Evolutionary conservation across 2,329 filamentous ascomycete genomes (phyloP), one percentile per base, ranked within the genome.

Genomic region (Biscogniauxia mediterranea): DNA sequence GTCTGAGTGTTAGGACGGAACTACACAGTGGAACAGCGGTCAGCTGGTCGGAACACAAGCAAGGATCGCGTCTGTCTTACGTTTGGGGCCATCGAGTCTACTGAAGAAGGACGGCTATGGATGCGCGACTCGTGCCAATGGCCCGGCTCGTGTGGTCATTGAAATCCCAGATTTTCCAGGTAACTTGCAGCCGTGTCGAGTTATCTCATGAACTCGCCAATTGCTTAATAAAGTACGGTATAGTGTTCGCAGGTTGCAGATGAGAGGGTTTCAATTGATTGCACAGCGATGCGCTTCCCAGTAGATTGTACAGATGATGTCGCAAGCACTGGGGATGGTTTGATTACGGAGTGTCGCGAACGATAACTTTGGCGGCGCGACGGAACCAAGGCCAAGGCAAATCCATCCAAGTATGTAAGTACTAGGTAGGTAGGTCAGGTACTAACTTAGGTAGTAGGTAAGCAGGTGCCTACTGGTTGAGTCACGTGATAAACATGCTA

Each of bases 1-100:
- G 84, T 86, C 77, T 85, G 73, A 52, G 66, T 71, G 58, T 71
- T 71, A 32, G 69, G 68, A 50, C 72, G 72, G 38, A 71, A 71
- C 68, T 72, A 54, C 32, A 57, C 53, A 19, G 20, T 55, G 57
- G 15, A 42, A 25, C 3, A 52, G 25, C 9, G n/a, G 52, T 52
- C 19, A 52, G 21, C 50, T 52, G 50, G 15, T 52, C 23, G 50
- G 9, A 21, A 21, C 19, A 28, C 32, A 20, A 11, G 15, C 17
- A 2, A 13, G 7, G 2, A 8, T 21, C 28, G 13, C 17, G 26
- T 28, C 21, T 15, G 7, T 57, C 66, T 61, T 55, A 71, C 70
- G 57, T 70, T 70, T 7, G 69, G 70, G 64, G 70, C 68, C 70
- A 71, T 71, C 53, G 51, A 46, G 57, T 57, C 19, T 49, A 59